Conservation (phyloP, 148 eudicot genomes). For the Chenopodium suecicum region DNA sequence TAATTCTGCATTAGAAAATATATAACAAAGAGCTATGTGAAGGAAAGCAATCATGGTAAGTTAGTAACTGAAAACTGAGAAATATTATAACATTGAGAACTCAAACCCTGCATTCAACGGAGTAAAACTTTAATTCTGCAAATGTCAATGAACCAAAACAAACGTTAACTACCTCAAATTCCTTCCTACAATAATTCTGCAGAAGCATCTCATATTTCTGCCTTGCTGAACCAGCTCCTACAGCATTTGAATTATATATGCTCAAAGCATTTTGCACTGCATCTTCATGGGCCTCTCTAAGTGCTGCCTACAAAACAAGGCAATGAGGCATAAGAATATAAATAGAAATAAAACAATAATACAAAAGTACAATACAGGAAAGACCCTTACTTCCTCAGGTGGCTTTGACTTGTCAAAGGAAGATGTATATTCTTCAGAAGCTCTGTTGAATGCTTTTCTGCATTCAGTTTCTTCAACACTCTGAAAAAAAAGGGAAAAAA, state of each 20-base stretch:
- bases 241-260: constrained; percentile 64
- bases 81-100: not conserved
- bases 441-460: constrained; percentile 78
- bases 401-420: constrained; percentile 79
- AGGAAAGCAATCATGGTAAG: not conserved
- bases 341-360: not conserved
- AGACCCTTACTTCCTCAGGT: constrained; percentile 79
- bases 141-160: not conserved
- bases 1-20: constrained; percentile 55
- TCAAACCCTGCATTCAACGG: not conserved
- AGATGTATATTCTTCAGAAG: constrained; percentile 72
- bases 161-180: constrained; percentile 69
- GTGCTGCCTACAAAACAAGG: constrained; percentile 53
- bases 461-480: constrained; percentile 99
- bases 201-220: constrained; percentile 82
- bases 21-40: not conserved
- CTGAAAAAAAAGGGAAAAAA: constrained; percentile 29
- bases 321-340: constrained; percentile 18
- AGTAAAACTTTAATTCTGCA: not conserved
- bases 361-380: constrained; percentile 8
- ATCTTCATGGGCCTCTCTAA: constrained; percentile 87
- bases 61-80: not conserved
- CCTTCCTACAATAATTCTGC: constrained; percentile 59
- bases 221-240: constrained; percentile 72
- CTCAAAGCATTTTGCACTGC: constrained; percentile 66